A percentile compares a stretch with the other conserved stretches of the same genome.
Conservation (phyloP, 1,139 yeast genomes). For the Tardiomyces blankii region DNA sequence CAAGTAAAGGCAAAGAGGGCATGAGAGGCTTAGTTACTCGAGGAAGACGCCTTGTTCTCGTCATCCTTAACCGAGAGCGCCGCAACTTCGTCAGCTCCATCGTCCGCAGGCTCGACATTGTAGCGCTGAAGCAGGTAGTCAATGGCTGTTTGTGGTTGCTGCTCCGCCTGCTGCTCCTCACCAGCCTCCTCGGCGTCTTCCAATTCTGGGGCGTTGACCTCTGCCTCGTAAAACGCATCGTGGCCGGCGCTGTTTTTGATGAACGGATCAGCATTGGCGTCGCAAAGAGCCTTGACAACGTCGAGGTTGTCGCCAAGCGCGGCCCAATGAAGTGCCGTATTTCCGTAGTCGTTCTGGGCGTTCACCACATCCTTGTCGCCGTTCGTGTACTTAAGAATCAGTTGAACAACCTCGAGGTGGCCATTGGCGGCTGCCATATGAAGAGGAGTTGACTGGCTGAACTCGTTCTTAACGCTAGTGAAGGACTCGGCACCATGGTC, state of each 20-base stretch:
- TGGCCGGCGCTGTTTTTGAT: constrained; percentile 63
- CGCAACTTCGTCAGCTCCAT: constrained; percentile 28
- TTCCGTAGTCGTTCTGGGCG: constrained; percentile 65
- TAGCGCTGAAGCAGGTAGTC: constrained; percentile 61
- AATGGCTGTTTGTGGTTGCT: constrained; percentile 26
- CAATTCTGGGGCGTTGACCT: constrained; percentile 35
- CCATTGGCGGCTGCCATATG: constrained; percentile 98
- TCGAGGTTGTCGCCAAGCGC: constrained; percentile 75
- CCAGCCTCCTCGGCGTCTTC: constrained; percentile 27
- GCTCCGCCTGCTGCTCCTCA: constrained; percentile 21
- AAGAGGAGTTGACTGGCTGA: constrained; percentile 59
- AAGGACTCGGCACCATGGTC: constrained; percentile 19
- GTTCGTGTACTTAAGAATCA: constrained; percentile 40
- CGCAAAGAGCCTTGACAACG: constrained; percentile 59
- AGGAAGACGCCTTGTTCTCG: constrained; percentile 1
- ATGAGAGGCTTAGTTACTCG: background rate
- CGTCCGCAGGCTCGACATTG: constrained; percentile 55
- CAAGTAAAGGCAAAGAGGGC: background rate
- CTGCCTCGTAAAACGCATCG: constrained; percentile 85
- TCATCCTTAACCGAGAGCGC: background rate
- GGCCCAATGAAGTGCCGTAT: constrained; percentile 96
- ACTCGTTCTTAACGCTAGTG: constrained; percentile 47
- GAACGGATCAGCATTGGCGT: constrained; percentile 74
- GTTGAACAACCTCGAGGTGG: constrained; percentile 57
- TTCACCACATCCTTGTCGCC: constrained; percentile 39